Evolutionary conservation across 805 yeast genomes (phyloP).

Genomic region (Candida alai): DNA sequence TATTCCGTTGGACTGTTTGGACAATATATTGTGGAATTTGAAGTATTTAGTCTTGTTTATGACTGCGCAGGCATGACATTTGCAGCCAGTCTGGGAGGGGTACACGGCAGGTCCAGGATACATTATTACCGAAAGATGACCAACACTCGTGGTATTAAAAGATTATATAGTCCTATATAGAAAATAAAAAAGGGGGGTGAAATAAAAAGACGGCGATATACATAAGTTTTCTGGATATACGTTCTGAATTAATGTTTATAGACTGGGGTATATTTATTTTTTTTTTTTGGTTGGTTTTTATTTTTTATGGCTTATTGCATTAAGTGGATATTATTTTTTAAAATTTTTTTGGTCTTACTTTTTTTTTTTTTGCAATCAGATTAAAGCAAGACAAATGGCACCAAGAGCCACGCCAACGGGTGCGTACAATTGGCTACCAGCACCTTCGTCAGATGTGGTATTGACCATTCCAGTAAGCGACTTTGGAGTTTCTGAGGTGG

Average conservation of each 20-base stretch:
- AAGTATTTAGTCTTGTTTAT: conserved; percentile 33
- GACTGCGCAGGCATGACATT: conserved; percentile 19
- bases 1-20: conserved; percentile 36
- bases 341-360: no score
- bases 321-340: no score
- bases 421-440: conserved; percentile 14
- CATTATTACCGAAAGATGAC: no score
- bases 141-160: background rate
- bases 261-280: no score
- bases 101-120: no score
- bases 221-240: background rate
- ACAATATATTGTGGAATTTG: conserved; percentile 39
- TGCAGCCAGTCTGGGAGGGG: no score
- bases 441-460: conserved; percentile 7
- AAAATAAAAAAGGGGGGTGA: background rate
- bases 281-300: no score
- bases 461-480: conserved; percentile 6
- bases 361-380: no score
- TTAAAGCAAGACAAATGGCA: conserved; percentile 30
- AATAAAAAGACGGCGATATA: no score
- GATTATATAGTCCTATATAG: background rate
- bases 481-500: no score
- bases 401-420: conserved; percentile 34
- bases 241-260: no score
- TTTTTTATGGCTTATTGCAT: no score